These are phyloP conservation scores for Pestalotiopsis sp. DNA, from an alignment of 2,329 filamentous ascomycete species.

Conservation along the genomic window DNA sequence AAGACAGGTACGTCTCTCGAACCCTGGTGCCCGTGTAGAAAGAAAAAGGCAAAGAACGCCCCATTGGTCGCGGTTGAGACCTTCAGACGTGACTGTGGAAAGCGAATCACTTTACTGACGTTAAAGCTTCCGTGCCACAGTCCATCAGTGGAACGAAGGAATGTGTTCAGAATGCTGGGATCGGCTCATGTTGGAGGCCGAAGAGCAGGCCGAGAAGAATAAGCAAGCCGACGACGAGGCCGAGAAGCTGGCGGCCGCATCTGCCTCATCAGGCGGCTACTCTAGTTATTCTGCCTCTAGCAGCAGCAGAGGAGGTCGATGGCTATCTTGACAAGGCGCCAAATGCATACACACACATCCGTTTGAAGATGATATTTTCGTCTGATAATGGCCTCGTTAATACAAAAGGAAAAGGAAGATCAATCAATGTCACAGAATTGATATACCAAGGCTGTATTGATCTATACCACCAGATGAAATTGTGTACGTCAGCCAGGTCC, in stretches of 20 bases:
- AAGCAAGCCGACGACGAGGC: slow-evolving; percentile 2
- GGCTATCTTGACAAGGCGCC: background rate
- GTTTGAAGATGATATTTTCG: background rate
- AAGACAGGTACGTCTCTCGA: slow-evolving; percentile 20
- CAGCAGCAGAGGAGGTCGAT: background rate
- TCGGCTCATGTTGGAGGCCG: slow-evolving; percentile 30
- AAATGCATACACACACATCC: background rate
- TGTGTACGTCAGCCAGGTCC: too few relatives aligned
- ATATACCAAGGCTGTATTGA: too few relatives aligned
- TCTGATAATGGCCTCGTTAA: too few relatives aligned
- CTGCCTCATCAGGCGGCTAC: slow-evolving; percentile 7
- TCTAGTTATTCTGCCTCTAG: background rate
- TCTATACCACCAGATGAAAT: too few relatives aligned
- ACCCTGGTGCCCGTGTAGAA: background rate
- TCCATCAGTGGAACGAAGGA: slow-evolving; percentile 32
- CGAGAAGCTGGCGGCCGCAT: slow-evolving; percentile 12
- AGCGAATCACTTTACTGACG: background rate
- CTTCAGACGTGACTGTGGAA: too few relatives aligned
- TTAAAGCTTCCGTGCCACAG: slow-evolving; percentile 5
- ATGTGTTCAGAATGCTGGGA: slow-evolving; percentile 36
- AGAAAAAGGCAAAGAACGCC: too few relatives aligned
- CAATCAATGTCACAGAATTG: too few relatives aligned
- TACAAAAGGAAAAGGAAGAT: too few relatives aligned
- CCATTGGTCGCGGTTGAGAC: too few relatives aligned
- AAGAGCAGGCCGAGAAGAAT: slow-evolving; percentile 27